Base-by-base conservation (phyloP, 139 green algal species). In the Haematococcus lacustris region DNA sequence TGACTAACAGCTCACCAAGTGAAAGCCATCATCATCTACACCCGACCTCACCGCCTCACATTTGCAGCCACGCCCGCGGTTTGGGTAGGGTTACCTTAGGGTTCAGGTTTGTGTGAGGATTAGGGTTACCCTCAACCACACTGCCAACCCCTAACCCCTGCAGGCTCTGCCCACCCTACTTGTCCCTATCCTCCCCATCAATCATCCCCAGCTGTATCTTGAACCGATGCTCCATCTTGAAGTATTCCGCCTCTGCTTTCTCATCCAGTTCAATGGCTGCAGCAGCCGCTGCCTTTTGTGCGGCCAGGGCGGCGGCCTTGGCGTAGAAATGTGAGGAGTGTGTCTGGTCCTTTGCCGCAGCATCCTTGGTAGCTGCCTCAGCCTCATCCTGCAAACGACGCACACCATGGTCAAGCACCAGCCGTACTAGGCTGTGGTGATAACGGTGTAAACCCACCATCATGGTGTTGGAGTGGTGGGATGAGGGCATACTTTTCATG, bases 181-280 rank as follows among this genome's bases (percentile, higher is more conserved):
- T n/a, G n/a, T n/a, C n/a, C n/a, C n/a, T n/a, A n/a, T n/a, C n/a
- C n/a, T n/a, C n/a, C n/a, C n/a, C n/a, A n/a, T n/a, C n/a, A n/a
- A 74, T 63, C 38, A 80, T 33, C 7, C 78, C 78, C 39, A 84
- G 68, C 67, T 81, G 70, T 1, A 77, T 51, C 59, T 85, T 85
- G 74, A 88, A 82, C 25, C 70, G 51, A 0, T 77, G 68, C 68
- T 88, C 82, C 30, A 88, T 37, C 68, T 81, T 82, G 28, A 75
- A 74, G 60, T 88, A 88, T 64, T 77, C 70, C 57, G 68, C 66
- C 62, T 87, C 82, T 38, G 78, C 82, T 66, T 77, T 80, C 38
- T 83, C 76, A 41, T 85, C 78, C 3, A 82, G 60, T 43, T 79
- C 73, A 7, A 67, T n/a, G 17, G 34, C n/a, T 21, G 41, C 72